Evolutionary conservation across 805 yeast species (phyloP).

Genomic region (Tetrapisispora fleetii): DNA sequence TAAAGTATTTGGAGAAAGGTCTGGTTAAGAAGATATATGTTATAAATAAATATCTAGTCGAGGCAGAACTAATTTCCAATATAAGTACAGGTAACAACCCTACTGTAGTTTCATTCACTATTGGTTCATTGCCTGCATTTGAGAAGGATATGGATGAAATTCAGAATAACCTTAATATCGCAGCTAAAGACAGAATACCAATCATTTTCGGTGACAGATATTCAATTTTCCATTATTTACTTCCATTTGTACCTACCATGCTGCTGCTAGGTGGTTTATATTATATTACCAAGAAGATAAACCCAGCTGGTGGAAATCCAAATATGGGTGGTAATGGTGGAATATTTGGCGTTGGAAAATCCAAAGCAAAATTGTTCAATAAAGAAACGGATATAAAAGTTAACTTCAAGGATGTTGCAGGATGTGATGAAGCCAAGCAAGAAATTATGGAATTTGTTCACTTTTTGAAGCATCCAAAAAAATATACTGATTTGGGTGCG

Average conservation of each 20-base stretch:
- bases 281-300: conserved; percentile 32
- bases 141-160: conserved; percentile 71
- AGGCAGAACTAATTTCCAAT: conserved; percentile 48
- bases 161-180: conserved; percentile 61
- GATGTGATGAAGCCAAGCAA: conserved; percentile 92
- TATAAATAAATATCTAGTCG: conserved; percentile 61
- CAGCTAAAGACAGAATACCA: conserved; percentile 65
- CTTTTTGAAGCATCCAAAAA: conserved; percentile 80
- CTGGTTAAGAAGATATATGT: conserved; percentile 66
- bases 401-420: conserved; percentile 91
- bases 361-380: conserved; percentile 84
- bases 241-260: conserved; percentile 73
- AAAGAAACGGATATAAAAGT: conserved; percentile 85
- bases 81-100: conserved; percentile 16
- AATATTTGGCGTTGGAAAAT: conserved; percentile 82
- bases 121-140: conserved; percentile 78
- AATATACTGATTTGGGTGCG: conserved; percentile 90
- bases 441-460: conserved; percentile 97
- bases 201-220: conserved; percentile 64
- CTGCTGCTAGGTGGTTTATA: conserved; percentile 67
- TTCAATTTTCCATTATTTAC: conserved; percentile 48
- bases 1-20: conserved; percentile 68
- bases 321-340: conserved; percentile 53
- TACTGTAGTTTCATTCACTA: conserved; percentile 60
- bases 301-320: background rate